Conservation (phyloP, 192 early-diverging fungal species). For the Coemansia sp. region DNA sequence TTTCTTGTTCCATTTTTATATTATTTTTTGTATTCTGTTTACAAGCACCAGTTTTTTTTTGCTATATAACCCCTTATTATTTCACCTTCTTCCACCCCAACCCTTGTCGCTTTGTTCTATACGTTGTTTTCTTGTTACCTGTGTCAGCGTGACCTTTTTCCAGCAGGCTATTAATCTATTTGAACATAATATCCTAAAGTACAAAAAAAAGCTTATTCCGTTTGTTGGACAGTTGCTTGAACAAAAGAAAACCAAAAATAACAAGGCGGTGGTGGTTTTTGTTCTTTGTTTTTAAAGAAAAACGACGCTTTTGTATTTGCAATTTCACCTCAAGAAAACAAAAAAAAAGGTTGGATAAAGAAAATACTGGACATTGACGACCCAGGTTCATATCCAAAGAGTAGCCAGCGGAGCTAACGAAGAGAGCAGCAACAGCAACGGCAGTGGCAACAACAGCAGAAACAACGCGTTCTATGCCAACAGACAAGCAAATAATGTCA, state of each 20-base stretch:
- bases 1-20: conserved; percentile 1
- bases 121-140: neutral
- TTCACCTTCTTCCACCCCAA: neutral
- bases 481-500: conserved; percentile 14
- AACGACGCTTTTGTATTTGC: too few species aligned
- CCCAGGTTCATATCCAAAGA: neutral
- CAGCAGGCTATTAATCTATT: neutral
- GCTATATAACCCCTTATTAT: too few species aligned
- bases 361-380: conserved; percentile 1
- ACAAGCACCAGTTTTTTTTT: too few species aligned
- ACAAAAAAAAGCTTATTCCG: conserved; percentile 1
- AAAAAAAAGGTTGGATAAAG: neutral
- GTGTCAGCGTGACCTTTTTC: neutral
- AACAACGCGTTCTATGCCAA: conserved; percentile 13
- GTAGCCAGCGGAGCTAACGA: neutral
- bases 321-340: neutral
- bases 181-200: conserved; percentile 2
- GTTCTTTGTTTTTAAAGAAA: too few species aligned
- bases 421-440: conserved; percentile 1
- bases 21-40: too few species aligned
- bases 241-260: neutral
- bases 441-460: conserved; percentile 18
- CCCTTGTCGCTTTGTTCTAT: neutral
- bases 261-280: too few species aligned
- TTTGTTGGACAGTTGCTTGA: too few species aligned